Conservation (phyloP, 805 yeast species). For the Pichia rugopelliculosa region DNA sequence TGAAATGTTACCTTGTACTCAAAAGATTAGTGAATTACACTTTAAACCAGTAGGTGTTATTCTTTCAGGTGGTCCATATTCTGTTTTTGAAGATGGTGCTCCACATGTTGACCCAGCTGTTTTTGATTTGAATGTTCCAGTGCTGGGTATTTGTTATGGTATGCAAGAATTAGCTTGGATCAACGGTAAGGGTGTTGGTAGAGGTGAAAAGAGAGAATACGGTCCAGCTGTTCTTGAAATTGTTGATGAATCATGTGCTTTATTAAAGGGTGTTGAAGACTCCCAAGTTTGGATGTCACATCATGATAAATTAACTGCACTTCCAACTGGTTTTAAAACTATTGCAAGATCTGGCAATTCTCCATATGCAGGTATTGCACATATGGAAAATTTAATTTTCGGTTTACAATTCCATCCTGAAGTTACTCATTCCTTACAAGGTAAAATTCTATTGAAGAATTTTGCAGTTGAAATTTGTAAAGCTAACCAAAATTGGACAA, state of each 20-base stretch:
- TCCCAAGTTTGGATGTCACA: constrained; percentile 99
- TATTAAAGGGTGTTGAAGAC: constrained; percentile 85
- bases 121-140: constrained; percentile 86
- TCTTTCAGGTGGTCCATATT: constrained; percentile 95
- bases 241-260: constrained; percentile 54
- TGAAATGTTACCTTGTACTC: constrained; percentile 99
- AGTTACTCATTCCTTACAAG: constrained; percentile 92
- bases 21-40: constrained; percentile 81
- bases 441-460: constrained; percentile 79
- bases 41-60: constrained; percentile 98
- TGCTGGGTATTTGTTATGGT: constrained; percentile 97
- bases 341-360: constrained; percentile 92
- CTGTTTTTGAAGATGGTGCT: constrained; percentile 90
- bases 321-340: constrained; percentile 82
- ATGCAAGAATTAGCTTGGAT: constrained; percentile 99
- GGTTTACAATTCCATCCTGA: constrained; percentile 99
- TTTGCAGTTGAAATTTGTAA: constrained; percentile 89
- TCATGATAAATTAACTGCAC: constrained; percentile 87
- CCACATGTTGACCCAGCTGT: constrained; percentile 97
- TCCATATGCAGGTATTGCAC: constrained; percentile 89
- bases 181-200: constrained; percentile 85
- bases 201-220: constrained; percentile 96
- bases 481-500: constrained; percentile 88
- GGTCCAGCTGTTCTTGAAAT: constrained; percentile 95
- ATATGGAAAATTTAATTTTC: constrained; percentile 63